These are phyloP conservation scores for Neonectria punicea DNA, from an alignment of 2,329 filamentous ascomycete species.

Conservation along the genomic window DNA sequence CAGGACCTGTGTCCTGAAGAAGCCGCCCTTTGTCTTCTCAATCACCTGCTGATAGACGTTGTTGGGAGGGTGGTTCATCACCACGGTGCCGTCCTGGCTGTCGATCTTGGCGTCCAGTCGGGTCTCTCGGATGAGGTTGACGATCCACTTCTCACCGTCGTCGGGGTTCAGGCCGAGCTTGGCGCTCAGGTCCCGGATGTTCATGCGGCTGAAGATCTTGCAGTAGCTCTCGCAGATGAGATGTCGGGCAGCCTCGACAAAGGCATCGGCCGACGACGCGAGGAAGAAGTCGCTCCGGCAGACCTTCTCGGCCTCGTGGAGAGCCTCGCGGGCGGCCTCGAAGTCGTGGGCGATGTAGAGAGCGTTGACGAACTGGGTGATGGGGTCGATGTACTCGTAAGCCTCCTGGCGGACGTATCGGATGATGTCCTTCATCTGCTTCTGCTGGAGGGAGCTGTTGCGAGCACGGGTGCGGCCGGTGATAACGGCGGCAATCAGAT, in stretches of 20 bases:
- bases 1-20: constrained; percentile 97
- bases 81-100: constrained; percentile 97
- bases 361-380: constrained; percentile 96
- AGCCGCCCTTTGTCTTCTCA: constrained; percentile 97
- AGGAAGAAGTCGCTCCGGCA: constrained; percentile 97
- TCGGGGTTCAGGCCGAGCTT: constrained; percentile 91
- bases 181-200: constrained; percentile 95
- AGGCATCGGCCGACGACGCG: constrained; percentile 81
- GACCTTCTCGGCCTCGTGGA: constrained; percentile 88
- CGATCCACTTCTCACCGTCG: constrained; percentile 99
- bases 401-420: constrained; percentile 96
- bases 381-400: constrained; percentile 96
- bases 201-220: constrained; percentile 99
- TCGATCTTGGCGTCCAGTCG: constrained; percentile 99
- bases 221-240: constrained; percentile 99
- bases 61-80: constrained; percentile 99
- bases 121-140: constrained; percentile 98
- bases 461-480: constrained; percentile 85
- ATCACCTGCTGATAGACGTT: constrained; percentile 99
- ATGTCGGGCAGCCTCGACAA: constrained; percentile 94
- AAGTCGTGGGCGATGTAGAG: constrained; percentile 90
- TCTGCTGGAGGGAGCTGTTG: constrained; percentile 91
- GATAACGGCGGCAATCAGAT: constrained; percentile 93
- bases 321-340: constrained; percentile 91
- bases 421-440: constrained; percentile 97